Evolutionary conservation across 148 eudicot species (phyloP), one percentile per base, ranked within the genome.

Genomic region (Silene conica): DNA sequence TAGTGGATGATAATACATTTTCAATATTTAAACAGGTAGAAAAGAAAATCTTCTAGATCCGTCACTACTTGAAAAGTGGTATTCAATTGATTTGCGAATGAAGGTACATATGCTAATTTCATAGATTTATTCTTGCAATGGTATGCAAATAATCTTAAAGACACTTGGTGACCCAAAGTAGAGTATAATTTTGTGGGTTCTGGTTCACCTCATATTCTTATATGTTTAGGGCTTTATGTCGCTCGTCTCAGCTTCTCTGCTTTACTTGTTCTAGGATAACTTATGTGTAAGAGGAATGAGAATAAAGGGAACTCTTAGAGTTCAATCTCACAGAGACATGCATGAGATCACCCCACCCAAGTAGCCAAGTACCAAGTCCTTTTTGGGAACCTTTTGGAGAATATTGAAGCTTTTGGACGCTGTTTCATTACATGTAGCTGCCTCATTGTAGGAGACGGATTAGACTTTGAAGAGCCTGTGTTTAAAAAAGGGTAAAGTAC

Each of bases 401-500:
- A 67, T 64, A 19, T 43, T 43, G 55, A 67, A 67, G 70, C 70
- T 41, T 67, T 67, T 67, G 56, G 70, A 41, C 15, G 70, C 16
- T 43, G 70, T 67, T 43, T 20, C 54, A 7, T 67, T n/a, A 45
- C 70, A 45, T 19, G 56, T 67, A 67, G 70, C 70, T 66, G 70
- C 70, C 23, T 66, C 54, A 38, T 66, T 66, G 70, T 43, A n/a
- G 10, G 70, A 43, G 70, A 43, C 41, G 55, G 45, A 41, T 22
- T 45, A 67, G 26, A 41, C 20, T 19, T 54, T 45, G 54, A 45
- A 67, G 70, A 67, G 70, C 70, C 21, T 26, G 54, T 43, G 26
- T 65, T 34, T n/a, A 58, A n/a, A 67, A 66, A 67, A 20, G 70
- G 70, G 70, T 67, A 67, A 67, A 45, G 26, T 19, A 67, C 55